phyloP scores from a whole-genome alignment of 306 rosid species.

The Styphnolobium japonicum region DNA sequence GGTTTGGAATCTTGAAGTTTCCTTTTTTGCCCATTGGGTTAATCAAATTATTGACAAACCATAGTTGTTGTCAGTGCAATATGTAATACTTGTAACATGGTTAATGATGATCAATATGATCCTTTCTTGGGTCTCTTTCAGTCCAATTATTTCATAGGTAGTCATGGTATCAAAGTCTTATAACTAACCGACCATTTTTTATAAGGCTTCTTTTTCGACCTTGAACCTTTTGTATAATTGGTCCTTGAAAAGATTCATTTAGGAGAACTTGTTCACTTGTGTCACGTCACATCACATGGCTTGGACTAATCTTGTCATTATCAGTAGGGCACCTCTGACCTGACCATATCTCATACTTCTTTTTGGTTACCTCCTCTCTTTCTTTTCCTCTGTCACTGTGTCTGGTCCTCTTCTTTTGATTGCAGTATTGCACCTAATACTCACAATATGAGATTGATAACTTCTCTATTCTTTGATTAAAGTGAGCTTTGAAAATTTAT shows the following conservation, averaged over 20 bases:
- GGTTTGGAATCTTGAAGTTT: not conserved
- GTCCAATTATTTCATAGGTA: not conserved
- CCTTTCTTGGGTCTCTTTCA: not conserved
- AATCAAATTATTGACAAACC: not conserved
- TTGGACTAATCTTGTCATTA: not conserved
- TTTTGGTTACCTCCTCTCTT: not conserved
- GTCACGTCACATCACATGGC: not conserved
- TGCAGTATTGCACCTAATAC: not conserved
- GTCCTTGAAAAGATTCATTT: not conserved
- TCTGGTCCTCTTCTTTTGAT: not conserved
- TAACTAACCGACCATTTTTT: too few relatives aligned
- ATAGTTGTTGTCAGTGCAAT: not conserved
- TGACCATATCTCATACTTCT: not conserved
- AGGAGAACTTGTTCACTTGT: not conserved
- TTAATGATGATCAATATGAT: not conserved
- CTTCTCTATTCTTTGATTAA: not conserved
- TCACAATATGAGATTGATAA: not conserved
- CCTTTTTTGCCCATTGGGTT: not conserved
- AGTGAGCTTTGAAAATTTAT: not conserved
- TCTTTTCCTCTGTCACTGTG: not conserved
- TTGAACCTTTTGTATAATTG: not conserved
- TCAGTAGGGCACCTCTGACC: not conserved
- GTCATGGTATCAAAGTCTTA: not conserved
- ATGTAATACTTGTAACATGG: not conserved
- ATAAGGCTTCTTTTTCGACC: not conserved